Evolutionary conservation across 306 rosid species (phyloP), one percentile per base, ranked within the genome.

Genomic region (Hippophae gyantsensis): DNA sequence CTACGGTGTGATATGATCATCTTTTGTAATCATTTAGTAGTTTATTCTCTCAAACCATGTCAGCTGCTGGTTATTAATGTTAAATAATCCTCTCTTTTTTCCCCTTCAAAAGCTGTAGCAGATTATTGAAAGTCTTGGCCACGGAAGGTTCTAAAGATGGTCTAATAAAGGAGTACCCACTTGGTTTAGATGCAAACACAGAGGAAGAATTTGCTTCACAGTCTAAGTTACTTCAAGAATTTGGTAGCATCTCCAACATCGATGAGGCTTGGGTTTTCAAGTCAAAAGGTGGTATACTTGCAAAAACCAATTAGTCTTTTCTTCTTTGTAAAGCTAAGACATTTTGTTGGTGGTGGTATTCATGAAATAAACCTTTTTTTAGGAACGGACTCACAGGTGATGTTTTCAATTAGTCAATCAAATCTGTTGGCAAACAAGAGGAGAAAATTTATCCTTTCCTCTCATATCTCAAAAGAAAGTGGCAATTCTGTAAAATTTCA

Each of bases 241-340:
- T 89, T 77, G 65, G 76, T 23, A 77, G 26, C 10, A 78, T 86
- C 51, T 74, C 90, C 58, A 78, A 43, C 82, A 78, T 90, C 77
- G 79, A 86, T 78, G 86, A 80, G 66, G 88, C 90, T 47, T 84
- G 95, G 90, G 61, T 78, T 65, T 89, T 83, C 51, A 77, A 72
- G 25, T 76, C 95, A 55, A 74, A 72, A 13, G 65, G 42, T 27
- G 84, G 90, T 89, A 72, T 51, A 76, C 13, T 43, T 61, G 40
- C 67, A 53, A 41, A 10, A 43, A 9, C 18, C 4, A 63, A 46
- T 64, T 42, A 50, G 53, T 13, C 47, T 66, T 6, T 50, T 56
- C 53, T 50, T 48, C 52, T 42, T 58, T 32, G 11, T 11, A 13
- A 41, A 52, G 56, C 46, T 47, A n/a, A 54, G 3, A 13, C 46